phyloP scores from a whole-genome alignment of 179 eudicot species.

The Spinacia oleracea region DNA sequence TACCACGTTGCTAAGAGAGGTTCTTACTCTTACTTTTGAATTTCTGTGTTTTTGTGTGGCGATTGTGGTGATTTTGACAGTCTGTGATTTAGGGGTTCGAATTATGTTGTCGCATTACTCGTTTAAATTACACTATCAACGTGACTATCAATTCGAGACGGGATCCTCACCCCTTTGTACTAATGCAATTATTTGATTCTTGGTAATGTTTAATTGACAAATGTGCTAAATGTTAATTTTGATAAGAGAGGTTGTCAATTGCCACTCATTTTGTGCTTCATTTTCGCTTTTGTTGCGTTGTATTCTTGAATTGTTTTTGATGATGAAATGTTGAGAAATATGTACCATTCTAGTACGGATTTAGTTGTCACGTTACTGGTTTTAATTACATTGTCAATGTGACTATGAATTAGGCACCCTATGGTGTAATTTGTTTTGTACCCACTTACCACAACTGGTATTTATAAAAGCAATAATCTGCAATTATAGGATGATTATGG shows the following conservation, averaged over 20 bases:
- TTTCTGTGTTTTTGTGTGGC: background rate
- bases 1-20: slow-evolving; percentile 43
- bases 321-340: background rate
- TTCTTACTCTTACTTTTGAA: background rate
- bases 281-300: background rate
- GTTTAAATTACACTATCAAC: too few relatives aligned
- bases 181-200: too few relatives aligned
- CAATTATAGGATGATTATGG: background rate
- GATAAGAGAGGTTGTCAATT: background rate
- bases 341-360: background rate
- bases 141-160: too few relatives aligned
- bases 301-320: background rate
- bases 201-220: too few relatives aligned
- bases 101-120: too few relatives aligned
- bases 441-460: background rate
- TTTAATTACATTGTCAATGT: too few relatives aligned
- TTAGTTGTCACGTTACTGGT: background rate
- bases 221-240: background rate
- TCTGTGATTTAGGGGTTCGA: background rate
- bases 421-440: background rate
- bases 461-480: too few relatives aligned
- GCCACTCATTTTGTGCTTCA: background rate
- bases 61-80: background rate
- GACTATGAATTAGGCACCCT: too few relatives aligned
- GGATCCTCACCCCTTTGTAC: too few relatives aligned